Conservation (phyloP, 2,329 filamentous ascomycete species). For the Sphaceloma murrayae region DNA sequence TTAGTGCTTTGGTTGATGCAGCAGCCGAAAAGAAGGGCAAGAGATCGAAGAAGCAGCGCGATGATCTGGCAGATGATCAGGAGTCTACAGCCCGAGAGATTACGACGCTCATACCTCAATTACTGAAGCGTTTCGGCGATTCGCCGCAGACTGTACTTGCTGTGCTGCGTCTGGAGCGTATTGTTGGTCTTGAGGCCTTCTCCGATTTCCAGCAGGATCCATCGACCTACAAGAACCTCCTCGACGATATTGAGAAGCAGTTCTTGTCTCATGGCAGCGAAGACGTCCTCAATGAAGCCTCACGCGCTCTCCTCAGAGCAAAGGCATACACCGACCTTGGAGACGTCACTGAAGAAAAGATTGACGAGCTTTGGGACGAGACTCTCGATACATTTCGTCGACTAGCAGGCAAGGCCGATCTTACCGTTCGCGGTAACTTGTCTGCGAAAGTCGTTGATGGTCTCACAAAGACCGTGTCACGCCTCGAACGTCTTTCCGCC, state of each 20-base stretch:
- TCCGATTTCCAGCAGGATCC: slow-evolving; percentile 81
- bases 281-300: slow-evolving; percentile 73
- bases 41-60: slow-evolving; percentile 49
- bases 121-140: slow-evolving; percentile 91
- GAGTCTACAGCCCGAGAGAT: slow-evolving; percentile 72
- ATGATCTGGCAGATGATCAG: slow-evolving; percentile 57
- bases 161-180: slow-evolving; percentile 75
- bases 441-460: slow-evolving; percentile 55
- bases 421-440: slow-evolving; percentile 62
- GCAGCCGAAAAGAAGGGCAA: slow-evolving; percentile 46
- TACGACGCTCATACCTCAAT: slow-evolving; percentile 66
- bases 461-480: slow-evolving; percentile 63
- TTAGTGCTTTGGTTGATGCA: slow-evolving; percentile 57
- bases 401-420: slow-evolving; percentile 56
- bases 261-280: slow-evolving; percentile 88
- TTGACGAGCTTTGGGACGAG: slow-evolving; percentile 79
- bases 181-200: slow-evolving; percentile 78
- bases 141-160: slow-evolving; percentile 74
- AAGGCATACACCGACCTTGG: slow-evolving; percentile 79
- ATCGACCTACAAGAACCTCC: slow-evolving; percentile 64
- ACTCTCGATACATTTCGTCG: slow-evolving; percentile 62
- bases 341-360: slow-evolving; percentile 70
- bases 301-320: slow-evolving; percentile 72
- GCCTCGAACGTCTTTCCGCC: slow-evolving; percentile 70
- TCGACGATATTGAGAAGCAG: slow-evolving; percentile 89